Evolutionary conservation across 2,329 filamentous ascomycete genomes (phyloP), one percentile per base, ranked within the genome.

Genomic region (Ceratocystis huliohia): DNA sequence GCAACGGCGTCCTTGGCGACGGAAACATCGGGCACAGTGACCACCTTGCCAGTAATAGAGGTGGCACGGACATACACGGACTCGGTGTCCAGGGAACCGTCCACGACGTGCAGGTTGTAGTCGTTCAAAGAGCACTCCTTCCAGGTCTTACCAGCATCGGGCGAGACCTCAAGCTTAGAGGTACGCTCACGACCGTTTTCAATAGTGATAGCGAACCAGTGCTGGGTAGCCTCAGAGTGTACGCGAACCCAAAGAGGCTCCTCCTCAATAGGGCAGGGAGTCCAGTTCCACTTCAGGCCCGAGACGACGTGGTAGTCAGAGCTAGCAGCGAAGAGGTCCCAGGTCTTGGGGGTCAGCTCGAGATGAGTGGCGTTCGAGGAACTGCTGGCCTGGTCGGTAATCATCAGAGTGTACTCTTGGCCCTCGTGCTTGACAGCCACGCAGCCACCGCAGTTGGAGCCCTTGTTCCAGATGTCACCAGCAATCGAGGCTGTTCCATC

Each of bases 101-200:
- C 66, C 1, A 67, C n/a, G 17, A 67, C 66, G 64, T 68, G 50
- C 20, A 68, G 61, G 66, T 68, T 68, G 50, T 66, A 64, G 22
- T 66, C 33, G 56, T 68, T 50, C 5, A 30, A 46, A 20, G 64
- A 46, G 64, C 50, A 59, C 25, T 65, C 48, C 7, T 17, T 46
- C 66, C 66, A 68, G 28, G 66, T 65, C n/a, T 46, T 37, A n/a
- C 66, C 66, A 22, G 41, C 25, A 53, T 68, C 63, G 25, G 48
- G 37, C 8, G 66, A 68, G n/a, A 68, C 48, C 50, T 67, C 67
- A 25, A 69, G 30, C 67, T 69, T 69, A 15, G 68, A 62, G 48
- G 68, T 70, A 61, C 69, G 68, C 65, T 69, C 68, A 1, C 66
- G 61, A 30, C 65, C 69, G 61, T 70, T 70, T 67, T 70, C 68